These are phyloP conservation scores for Singerocomus inundabilis DNA, from an alignment of 1,284 basidiomycete genomes.

Conservation along the genomic window DNA sequence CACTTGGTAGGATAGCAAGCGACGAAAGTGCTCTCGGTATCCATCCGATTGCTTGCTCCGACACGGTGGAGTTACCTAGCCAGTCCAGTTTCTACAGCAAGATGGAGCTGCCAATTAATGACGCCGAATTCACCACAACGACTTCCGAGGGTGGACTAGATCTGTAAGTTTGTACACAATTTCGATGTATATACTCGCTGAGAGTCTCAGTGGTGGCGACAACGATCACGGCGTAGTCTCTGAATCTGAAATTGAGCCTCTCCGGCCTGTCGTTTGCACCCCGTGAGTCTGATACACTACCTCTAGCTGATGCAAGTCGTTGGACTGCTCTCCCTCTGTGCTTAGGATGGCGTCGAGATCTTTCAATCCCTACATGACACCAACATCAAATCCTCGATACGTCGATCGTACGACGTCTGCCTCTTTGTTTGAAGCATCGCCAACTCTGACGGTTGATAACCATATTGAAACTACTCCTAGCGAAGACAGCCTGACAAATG, in stretches of 20 bases:
- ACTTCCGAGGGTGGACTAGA: neutral
- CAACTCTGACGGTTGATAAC: conserved; percentile 4
- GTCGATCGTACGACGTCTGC: neutral
- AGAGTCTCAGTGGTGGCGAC: conserved; percentile 2
- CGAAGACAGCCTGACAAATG: neutral
- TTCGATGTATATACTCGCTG: neutral
- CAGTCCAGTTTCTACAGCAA: neutral
- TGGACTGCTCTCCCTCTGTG: neutral
- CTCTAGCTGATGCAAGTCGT: neutral
- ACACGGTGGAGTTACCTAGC: neutral
- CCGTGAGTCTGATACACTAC: conserved; percentile 15
- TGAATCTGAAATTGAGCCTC: neutral
- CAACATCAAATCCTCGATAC: conserved; percentile 24
- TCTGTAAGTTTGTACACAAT: conserved; percentile 10
- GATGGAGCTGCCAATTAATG: neutral
- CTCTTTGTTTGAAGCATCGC: conserved; percentile 5
- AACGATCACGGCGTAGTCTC: neutral
- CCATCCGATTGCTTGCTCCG: neutral
- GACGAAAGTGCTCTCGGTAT: neutral
- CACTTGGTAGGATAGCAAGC: neutral
- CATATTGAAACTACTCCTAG: neutral
- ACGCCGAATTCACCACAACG: neutral
- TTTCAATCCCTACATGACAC: conserved; percentile 29
- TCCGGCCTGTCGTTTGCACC: conserved; percentile 6
- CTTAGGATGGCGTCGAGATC: conserved; percentile 14